Evolutionary conservation across 257 asterid species (phyloP), one percentile per base, ranked within the genome.

Genomic region (Nicotiana otophora): DNA sequence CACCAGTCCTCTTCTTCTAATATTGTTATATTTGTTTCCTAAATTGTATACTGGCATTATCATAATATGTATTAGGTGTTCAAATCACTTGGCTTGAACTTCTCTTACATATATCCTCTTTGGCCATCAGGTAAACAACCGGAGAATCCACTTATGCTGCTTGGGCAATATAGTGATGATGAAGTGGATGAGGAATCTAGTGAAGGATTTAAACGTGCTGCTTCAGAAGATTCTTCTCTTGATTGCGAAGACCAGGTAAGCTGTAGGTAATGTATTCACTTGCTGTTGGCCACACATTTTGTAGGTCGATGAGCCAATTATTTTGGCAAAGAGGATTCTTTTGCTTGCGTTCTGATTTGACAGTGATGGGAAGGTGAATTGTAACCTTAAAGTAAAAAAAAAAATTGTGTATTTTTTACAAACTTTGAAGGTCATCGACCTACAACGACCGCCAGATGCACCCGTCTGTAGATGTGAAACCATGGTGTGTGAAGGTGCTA

Each of bases 151-250:
- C 91, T 96, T 76, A 84, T 89, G 82, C 91, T 96, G 86, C 98
- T 96, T 77, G 99, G 87, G 84, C 99, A 96, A 84, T 96, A 96
- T 86, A 94, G 98, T 80, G 99, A 96, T 88, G 98, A 96, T 58
- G 99, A 96, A 69, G 80, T 85, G 89, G 98, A 96, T 53, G 93
- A 84, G 23, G 94, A 70, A 55, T 85, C 93, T 68, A 87, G 87
- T 78, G 93, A 84, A 54, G 89, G 79, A 61, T 69, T 78, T 17
- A 39, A 83, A 77, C 76, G 62, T 82, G 91, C 85, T 82, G 81
- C 39, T 78, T 63, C 90, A 34, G 90, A 87, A 78, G 90, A 87
- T 67, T 77, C 93, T 69, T 85, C 89, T 61, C 83, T 46, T 69
- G 87, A 57, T 80, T 74, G 17, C 80, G 91, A 85, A 63, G 87